These are phyloP conservation scores for Kuraishia capsulata DNA, from an alignment of 805 yeast species.

Conservation along the genomic window DNA sequence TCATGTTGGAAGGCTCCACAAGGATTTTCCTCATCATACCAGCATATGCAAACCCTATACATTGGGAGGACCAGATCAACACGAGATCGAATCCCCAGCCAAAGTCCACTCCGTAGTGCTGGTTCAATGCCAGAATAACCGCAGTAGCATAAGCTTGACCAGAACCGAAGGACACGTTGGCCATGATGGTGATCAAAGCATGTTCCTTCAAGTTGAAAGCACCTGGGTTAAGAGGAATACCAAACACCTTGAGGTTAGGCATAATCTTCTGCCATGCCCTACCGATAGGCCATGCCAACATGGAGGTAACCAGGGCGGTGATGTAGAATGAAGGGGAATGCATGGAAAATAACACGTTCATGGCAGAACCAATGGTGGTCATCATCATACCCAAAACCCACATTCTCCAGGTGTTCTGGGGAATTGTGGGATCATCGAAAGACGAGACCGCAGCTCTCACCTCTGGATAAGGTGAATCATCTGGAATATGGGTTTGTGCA, in stretches of 20 bases:
- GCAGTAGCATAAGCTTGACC: slow-evolving; percentile 51
- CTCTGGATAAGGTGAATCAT: slow-evolving; percentile 53
- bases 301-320: slow-evolving; percentile 14
- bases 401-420: slow-evolving; percentile 45
- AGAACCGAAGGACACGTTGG: slow-evolving; percentile 24
- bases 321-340: slow-evolving; percentile 37
- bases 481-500: neutral
- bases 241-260: slow-evolving; percentile 21
- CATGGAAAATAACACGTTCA: slow-evolving; percentile 49
- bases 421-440: slow-evolving; percentile 38
- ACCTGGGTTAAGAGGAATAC: slow-evolving; percentile 45
- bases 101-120: slow-evolving; percentile 33
- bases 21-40: slow-evolving; percentile 52
- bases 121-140: slow-evolving; percentile 30
- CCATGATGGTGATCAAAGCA: slow-evolving; percentile 44
- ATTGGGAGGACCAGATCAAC: slow-evolving; percentile 46
- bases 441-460: slow-evolving; percentile 57
- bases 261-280: slow-evolving; percentile 12
- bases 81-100: slow-evolving; percentile 49
- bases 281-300: slow-evolving; percentile 22
- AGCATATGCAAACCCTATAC: slow-evolving; percentile 60
- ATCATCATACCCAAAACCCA: slow-evolving; percentile 44
- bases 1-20: slow-evolving; percentile 54
- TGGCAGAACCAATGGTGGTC: slow-evolving; percentile 43
- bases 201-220: slow-evolving; percentile 59